Base-by-base conservation (phyloP, 2,329 filamentous ascomycete species). In the Scorias spongiosa region DNA sequence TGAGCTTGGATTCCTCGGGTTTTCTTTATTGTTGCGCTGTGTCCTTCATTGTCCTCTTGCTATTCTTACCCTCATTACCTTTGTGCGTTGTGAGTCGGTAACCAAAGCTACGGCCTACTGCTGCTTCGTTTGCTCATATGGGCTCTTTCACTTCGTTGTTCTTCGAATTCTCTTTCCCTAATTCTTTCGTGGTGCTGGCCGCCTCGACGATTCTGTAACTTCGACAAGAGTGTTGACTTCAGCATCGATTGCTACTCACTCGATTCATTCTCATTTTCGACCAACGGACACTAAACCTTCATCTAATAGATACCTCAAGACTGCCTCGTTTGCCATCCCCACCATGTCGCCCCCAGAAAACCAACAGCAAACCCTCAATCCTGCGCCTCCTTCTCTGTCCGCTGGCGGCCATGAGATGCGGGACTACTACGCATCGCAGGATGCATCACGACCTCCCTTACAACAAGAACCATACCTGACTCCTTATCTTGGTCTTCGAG, bases 401-500 rank as follows among this genome's bases (percentile, higher is more conserved):
- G 69, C 71, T 72, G 71, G 69, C 69, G 71, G 67, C 63, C 69
- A 74, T 73, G 72, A 73, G 69, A 71, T 72, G 70, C 70, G 69
- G 68, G 67, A 74, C 66, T 72, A 72, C 68, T 75, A 74, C 65
- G 68, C 66, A 60, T 60, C 66, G 51, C 69, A 72, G 62, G 69
- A 68, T 58, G 64, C 60, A 68, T 63, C 73, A 63, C 71, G 72
- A 66, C 69, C 72, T 64, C 60, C 67, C 60, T 64, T 70, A 58
- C 72, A 76, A 61, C 79, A 82, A 50, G 74, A 77, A 63, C 76
- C 76, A 61, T 76, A 76, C 59, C 74, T 83, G 58, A 95, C 87
- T 50, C 89, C 91, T 49, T 96, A 96, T 63, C 82, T 98, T 50
- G 87, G 88, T 55, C 78, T 95, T 58, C 78, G 80, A 57, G 81